Base-by-base conservation (phyloP, 352 stramenopile species). In the Globisporangium viniferum region DNA sequence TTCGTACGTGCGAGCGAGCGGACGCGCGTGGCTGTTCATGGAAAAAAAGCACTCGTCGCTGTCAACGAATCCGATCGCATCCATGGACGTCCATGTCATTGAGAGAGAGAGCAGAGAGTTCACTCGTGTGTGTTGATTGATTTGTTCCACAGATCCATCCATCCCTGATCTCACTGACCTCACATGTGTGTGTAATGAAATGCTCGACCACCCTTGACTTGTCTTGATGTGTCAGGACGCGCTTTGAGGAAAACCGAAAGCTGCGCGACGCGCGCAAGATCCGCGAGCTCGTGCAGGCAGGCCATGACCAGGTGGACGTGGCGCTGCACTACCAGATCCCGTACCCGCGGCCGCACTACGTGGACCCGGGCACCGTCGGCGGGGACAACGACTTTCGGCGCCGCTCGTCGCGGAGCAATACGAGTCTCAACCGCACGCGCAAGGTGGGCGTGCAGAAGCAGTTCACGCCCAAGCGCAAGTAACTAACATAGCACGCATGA, bases 261-360 rank as follows among this genome's bases (percentile, higher is more conserved):
- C 46, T 92, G 27, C 57, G 36, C 0, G 68, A 81, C 58, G 35
- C 74, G 8, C 39, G 54, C 12, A 54, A 72, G 14, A 77, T 92
- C 59, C 69, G 81, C 12, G 78, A 91, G 61, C 76, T 84, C 10
- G 70, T 95, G 10, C 73, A 82, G 12, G 74, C 82, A 36, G 80
- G 72, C 8, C 79, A 92, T 61, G 82, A 90, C 58, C 81, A 93
- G 51, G 79, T 95, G 59, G 88, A 95, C 62, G 66, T 94, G 27
- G 88, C 86, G 31, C 60, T 95, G 49, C 86, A 94, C 73, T 93
- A 94, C 73, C 88, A 92, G 62, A 95, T 92, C 67, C 88, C 85
- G 59, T 95, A 94, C 51, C 88, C 88, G 51, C 78, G 88, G 6
- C 88, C 85, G 31, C 66, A 92, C 31, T 90, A 95, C 71, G 84